Base-by-base conservation (phyloP, 2,329 filamentous ascomycete species). In the Ascochyta viciae-villosae region DNA sequence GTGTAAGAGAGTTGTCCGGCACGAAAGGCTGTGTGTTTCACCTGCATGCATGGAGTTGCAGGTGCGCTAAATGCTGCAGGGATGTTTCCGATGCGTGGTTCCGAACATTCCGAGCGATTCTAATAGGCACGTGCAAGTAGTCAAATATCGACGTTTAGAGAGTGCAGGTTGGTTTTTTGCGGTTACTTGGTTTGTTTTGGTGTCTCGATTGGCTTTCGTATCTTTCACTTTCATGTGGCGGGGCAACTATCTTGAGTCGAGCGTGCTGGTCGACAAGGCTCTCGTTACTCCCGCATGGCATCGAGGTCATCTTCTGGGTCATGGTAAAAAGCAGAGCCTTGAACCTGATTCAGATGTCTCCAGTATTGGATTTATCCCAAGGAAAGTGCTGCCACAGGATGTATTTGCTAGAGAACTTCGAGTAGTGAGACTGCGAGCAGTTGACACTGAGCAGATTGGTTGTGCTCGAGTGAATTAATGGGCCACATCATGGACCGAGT, bases 21-120 rank as follows among this genome's bases (percentile, higher is more conserved):
- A 46, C 37, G 39, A 44, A 52, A 35, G 43, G 37, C 34, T 43
- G 19, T 29, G 54, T 40, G 57, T 51, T 54, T 57, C 53, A 56
- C 16, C 38, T 48, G 31, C 19, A 45, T 50, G 45, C 35, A 40
- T 41, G 31, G 37, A 43, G 39, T 15, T 47, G 48, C 45, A 46
- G 19, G 40, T 45, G 49, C 34, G 51, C 52, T 54, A 51, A 49
- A 10, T 19, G 29, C 12, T 51, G 16, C 29, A 27, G 38, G 13
- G 24, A 9, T 15, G 9, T 13, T 9, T 29, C 50, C 56, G 50
- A 48, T 48, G 31, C n/a, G 9, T 3, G 31, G 26, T 54, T 60
- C 60, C 57, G 60, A 59, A 6, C 2, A 29, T 62, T 60, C 53
- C 50, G 60, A 57, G 16, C 22, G 22, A 26, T n/a, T 29, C 9